Base-by-base conservation (phyloP, 2,329 filamentous ascomycete genomes). In the Fusarium gaditjirri region DNA sequence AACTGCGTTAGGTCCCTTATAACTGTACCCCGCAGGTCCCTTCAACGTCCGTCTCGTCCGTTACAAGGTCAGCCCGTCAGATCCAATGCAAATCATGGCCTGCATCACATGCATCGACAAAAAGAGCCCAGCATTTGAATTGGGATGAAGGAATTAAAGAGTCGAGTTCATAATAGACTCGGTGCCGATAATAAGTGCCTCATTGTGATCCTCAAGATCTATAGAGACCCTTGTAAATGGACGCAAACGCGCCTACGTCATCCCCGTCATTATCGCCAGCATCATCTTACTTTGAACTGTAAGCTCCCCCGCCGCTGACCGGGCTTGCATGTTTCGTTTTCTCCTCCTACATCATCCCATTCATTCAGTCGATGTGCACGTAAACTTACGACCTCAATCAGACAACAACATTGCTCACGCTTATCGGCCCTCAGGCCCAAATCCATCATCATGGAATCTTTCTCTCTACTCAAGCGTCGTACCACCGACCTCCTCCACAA, bases 381-480 rank as follows among this genome's bases (percentile, higher is more conserved):
- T 41, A 29, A 50, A n/a, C 17, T 27, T 29, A 39, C 25, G 27
- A 42, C 35, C 27, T 46, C 56, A 64, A 29, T 44, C 23, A 39
- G 31, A 38, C 17, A 61, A 35, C 47, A 43, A 39, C n/a, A 44
- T 46, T 41, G 35, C 41, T 60, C 46, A 38, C 33, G 46, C n/a
- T 25, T 56, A 63, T 21, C 46, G 71, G 59, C 59, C 66, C 67
- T 49, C 50, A 39, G 63, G 71, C 62, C 70, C 57, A 38, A 50
- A 54, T 43, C 43, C 66, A 49, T 36, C 61, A 59, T 47, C 59
- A 77, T 77, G 87, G 87, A 89, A 70, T 85, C 85, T 53, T 87
- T 89, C 76, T 80, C 81, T 46, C 79, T 84, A 72, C 82, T 90
- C 66, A 86, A 85, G 80, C 87, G 87, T 77, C 87, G 87, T 70